Conservation (phyloP, 2,329 filamentous ascomycete species). For the Claviceps quebecensis region DNA sequence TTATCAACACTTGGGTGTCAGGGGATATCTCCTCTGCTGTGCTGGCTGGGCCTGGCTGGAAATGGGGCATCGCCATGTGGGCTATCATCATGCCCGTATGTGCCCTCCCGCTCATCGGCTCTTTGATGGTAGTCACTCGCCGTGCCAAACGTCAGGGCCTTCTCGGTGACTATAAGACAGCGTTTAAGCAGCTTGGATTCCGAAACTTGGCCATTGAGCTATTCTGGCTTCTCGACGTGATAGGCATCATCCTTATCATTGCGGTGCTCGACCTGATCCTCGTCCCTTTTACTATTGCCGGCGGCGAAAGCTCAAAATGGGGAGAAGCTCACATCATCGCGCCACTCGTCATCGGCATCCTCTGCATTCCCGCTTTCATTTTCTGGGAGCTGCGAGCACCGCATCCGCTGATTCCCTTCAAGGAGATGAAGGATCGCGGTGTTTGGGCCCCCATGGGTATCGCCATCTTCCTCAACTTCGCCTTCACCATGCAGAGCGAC, state of each 20-base stretch:
- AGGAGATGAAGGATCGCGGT: conserved; percentile 34
- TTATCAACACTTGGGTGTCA: conserved; percentile 51
- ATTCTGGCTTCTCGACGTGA: conserved; percentile 41
- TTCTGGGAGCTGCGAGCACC: conserved; percentile 45
- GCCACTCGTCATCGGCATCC: conserved; percentile 42
- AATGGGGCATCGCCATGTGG: conserved; percentile 57
- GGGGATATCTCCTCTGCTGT: conserved; percentile 42
- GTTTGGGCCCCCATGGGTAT: conserved; percentile 33
- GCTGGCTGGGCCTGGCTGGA: conserved; percentile 26
- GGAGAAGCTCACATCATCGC: conserved; percentile 34
- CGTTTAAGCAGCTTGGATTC: conserved; percentile 24
- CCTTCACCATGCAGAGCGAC: conserved; percentile 32
- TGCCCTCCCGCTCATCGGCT: conserved; percentile 42
- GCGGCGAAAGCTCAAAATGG: conserved; percentile 30
- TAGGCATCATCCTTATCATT: conserved; percentile 43
- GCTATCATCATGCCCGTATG: conserved; percentile 49
- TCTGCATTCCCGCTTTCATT: conserved; percentile 40
- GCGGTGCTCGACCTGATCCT: conserved; percentile 45
- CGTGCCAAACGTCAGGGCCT: conserved; percentile 40
- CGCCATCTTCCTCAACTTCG: conserved; percentile 24
- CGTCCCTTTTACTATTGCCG: conserved; percentile 47
- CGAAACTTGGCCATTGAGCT: conserved; percentile 26
- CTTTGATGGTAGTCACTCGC: conserved; percentile 41
- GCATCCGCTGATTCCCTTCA: conserved; percentile 41
- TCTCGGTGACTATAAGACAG: conserved; percentile 13